These are phyloP conservation scores for Nitzschia putrida DNA, from an alignment of 108 stramenopile species.

Conservation along the genomic window DNA sequence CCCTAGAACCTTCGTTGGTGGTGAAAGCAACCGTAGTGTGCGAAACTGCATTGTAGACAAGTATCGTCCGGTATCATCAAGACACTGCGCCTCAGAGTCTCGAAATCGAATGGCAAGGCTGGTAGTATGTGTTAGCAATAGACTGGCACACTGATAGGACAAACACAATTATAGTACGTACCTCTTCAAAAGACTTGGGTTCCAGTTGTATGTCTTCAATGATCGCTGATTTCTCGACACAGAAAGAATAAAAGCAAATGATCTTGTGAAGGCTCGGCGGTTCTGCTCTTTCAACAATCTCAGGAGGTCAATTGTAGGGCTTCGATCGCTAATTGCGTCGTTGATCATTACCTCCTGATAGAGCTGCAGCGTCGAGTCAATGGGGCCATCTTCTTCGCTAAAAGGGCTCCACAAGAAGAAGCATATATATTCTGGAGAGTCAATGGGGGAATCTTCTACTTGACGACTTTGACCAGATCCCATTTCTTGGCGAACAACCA, in stretches of 20 bases:
- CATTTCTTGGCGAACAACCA: neutral
- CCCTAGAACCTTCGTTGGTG: conserved; percentile 1
- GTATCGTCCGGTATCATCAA: conserved; percentile 6
- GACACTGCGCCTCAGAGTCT: neutral
- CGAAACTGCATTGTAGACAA: neutral
- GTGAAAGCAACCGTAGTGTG: conserved; percentile 6
- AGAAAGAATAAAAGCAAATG: conserved; percentile 52
- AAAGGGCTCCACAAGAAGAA: conserved; percentile 44
- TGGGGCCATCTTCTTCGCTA: conserved; percentile 1
- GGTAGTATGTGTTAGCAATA: neutral
- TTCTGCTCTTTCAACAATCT: conserved; percentile 29
- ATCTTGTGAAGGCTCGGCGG: conserved; percentile 39
- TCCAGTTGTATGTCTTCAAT: conserved; percentile 54
- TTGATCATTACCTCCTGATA: conserved; percentile 43
- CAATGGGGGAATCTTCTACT: conserved; percentile 59
- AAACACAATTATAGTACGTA: conserved; percentile 7
- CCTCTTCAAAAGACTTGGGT: conserved; percentile 39
- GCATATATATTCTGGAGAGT: conserved; percentile 69
- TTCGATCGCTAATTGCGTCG: conserved; percentile 37
- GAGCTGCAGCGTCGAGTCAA: conserved; percentile 30
- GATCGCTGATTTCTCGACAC: conserved; percentile 42
- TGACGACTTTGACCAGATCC: neutral
- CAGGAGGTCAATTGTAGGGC: conserved; percentile 20
- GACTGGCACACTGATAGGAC: no score
- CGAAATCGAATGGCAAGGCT: conserved; percentile 11